Percentiles rank a stretch among this genome's conserved stretches.
These are phyloP conservation scores for Bryopsis sp. DNA, from an alignment of 139 green algal species.

Conservation along the genomic window DNA sequence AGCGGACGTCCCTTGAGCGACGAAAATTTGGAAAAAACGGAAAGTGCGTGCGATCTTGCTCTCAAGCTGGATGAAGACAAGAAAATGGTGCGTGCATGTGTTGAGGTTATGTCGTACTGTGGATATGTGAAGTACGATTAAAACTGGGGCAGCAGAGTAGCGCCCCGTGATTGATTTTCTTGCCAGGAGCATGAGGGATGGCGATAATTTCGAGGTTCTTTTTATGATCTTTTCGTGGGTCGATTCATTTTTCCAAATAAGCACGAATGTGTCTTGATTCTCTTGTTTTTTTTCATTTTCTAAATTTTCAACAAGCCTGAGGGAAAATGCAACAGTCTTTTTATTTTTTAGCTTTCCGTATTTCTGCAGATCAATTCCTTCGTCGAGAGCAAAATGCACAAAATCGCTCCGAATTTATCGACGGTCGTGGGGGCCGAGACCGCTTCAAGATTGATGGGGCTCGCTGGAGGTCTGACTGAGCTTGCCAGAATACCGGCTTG, in stretches of 20 bases:
- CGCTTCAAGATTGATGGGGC: slow-evolving; percentile 84
- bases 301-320: no score
- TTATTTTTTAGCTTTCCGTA: not conserved
- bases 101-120: no score
- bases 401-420: slow-evolving; percentile 91
- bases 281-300: no score
- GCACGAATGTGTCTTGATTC: no score
- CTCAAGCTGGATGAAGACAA: slow-evolving; percentile 82
- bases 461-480: slow-evolving; percentile 75
- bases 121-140: no score
- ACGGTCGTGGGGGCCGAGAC: slow-evolving; percentile 77
- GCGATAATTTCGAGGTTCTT: no score
- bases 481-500: slow-evolving; percentile 88
- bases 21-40: slow-evolving; percentile 42
- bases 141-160: no score
- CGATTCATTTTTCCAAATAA: no score
- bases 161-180: no score
- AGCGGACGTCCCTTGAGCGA: slow-evolving; percentile 55
- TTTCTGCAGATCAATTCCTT: slow-evolving; percentile 61
- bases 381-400: slow-evolving; percentile 79
- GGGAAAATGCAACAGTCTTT: no score
- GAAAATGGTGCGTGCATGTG: slow-evolving; percentile 29
- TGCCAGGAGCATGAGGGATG: no score
- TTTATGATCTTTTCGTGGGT: no score
- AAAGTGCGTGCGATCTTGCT: slow-evolving; percentile 65